Evolutionary conservation across 1,284 basidiomycete species (phyloP), one percentile per base, ranked within the genome.

Genomic region (Trichosporon coremiiforme): DNA sequence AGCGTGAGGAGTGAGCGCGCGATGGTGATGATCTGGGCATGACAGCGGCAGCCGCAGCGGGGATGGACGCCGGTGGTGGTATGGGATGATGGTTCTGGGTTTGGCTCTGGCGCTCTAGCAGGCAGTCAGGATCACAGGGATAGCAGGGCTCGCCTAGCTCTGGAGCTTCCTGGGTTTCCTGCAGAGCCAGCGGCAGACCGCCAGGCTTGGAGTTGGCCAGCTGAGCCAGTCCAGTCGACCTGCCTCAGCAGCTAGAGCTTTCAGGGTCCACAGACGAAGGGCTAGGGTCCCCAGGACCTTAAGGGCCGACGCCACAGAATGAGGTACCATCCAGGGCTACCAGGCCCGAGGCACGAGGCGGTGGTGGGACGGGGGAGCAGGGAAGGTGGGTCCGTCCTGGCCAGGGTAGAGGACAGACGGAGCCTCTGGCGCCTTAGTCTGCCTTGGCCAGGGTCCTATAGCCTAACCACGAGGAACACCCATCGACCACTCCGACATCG

Each of bases 401-500:
- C 55, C 55, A 8, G 55, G 22, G 55, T 20, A 15, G 55, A 57
- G 55, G 53, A 22, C 20, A 29, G 53, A 55, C 53, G 53, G 53
- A 55, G 25, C 22, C 53, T 55, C 22, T 55, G 25, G 53, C 53
- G 53, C 29, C 55, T 31, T 57, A 57, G 55, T 31, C 25, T 57
- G 55, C 55, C 55, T 57, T 13, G 55, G 25, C 55, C 55, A 57
- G 55, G 55, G 55, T 57, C 29, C 29, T 17, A 20, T 57, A 57
- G 55, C 22, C 55, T 57, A 31, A 57, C 55, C 55, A 57, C 55
- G 55, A 57, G 55, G 55, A 57, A 57, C 55, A 57, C 55, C 22
- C 29, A 57, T 31, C n/a, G 25, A 4, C 10, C 55, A 29, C 55
- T 57, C 55, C 55, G 29, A 57, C 55, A 57, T 9, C 55, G 25